phyloP scores from a whole-genome alignment of 345 rosid species.

The Barbarea vulgaris region DNA sequence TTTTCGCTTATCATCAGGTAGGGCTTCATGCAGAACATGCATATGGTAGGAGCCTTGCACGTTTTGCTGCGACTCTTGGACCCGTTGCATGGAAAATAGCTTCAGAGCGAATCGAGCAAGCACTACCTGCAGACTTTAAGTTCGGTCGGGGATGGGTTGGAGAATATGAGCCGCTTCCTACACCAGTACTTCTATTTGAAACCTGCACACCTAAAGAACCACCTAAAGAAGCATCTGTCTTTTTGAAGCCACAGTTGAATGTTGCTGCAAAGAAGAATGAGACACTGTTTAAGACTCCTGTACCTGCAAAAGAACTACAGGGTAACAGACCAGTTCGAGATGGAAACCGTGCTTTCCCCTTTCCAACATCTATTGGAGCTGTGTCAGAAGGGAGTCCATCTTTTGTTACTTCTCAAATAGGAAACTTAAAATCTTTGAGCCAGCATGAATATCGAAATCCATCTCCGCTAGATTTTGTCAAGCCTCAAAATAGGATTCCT shows the following conservation, averaged over 20 bases:
- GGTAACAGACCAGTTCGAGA: constrained; percentile 39
- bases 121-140: constrained; percentile 68
- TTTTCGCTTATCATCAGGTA: constrained; percentile 52
- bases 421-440: constrained; percentile 37
- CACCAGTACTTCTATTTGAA: constrained; percentile 70
- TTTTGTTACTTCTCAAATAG: constrained; percentile 43
- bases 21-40: constrained; percentile 87
- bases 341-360: constrained; percentile 41
- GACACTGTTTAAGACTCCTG: constrained; percentile 38
- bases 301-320: constrained; percentile 44
- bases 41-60: constrained; percentile 83
- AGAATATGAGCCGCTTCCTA: constrained; percentile 86
- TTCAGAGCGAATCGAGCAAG: constrained; percentile 71
- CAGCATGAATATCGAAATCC: constrained; percentile 48
- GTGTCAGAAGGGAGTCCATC: constrained; percentile 46
- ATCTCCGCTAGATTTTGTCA: constrained; percentile 42
- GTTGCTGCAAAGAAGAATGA: constrained; percentile 43
- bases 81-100: constrained; percentile 87
- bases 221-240: constrained; percentile 38
- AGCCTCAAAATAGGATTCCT: constrained; percentile 53
- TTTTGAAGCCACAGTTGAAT: constrained; percentile 41
- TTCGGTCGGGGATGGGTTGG: constrained; percentile 93
- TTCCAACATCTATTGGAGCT: constrained; percentile 45
- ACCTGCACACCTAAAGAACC: constrained; percentile 48
- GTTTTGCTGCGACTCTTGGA: constrained; percentile 83